Percentiles rank a stretch among this genome's conserved stretches.
Evolutionary conservation across 2,329 filamentous ascomycete genomes (phyloP).

Genomic region (Domatiomyces catenatus): DNA sequence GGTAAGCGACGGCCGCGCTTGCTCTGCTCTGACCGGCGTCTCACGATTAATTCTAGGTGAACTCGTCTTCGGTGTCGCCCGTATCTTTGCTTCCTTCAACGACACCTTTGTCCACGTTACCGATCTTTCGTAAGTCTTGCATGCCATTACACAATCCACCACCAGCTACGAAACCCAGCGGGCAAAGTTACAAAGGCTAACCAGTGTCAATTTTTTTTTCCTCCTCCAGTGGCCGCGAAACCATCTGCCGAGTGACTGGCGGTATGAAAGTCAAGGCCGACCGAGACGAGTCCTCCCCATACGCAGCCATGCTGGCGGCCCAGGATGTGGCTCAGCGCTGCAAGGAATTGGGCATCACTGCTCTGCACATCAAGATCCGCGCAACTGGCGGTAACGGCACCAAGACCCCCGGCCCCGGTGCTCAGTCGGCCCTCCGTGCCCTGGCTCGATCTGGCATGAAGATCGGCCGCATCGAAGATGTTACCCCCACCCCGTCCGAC

Average conservation of each 20-base stretch:
- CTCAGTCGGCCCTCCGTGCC: conserved; percentile 96
- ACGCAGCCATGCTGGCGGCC: conserved; percentile 99
- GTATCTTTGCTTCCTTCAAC: conserved; percentile 94
- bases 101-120: conserved; percentile 96
- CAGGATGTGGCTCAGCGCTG: conserved; percentile 90
- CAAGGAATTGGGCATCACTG: conserved; percentile 75
- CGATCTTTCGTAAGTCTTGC: conserved; percentile 69
- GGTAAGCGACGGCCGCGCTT: conserved; percentile 40
- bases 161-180: conserved; percentile 18
- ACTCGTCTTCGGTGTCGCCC: conserved; percentile 94
- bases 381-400: conserved; percentile 99
- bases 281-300: conserved; percentile 98
- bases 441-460: conserved; percentile 99
- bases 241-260: conserved; percentile 98
- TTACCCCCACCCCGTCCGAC: conserved; percentile 97
- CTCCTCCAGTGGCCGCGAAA: conserved; percentile 92
- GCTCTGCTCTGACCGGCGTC: not conserved
- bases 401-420: conserved; percentile 98
- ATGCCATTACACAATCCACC: conserved; percentile 15
- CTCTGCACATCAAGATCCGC: conserved; percentile 99
- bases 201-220: conserved; percentile 38
- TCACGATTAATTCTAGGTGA: conserved; percentile 46
- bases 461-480: conserved; percentile 99
- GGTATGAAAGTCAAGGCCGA: conserved; percentile 99
- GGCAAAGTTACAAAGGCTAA: conserved; percentile 40